These are phyloP conservation scores for Plasmodium chabaudi DNA, from an alignment of 169 alveolate genomes.

Conservation along the genomic window DNA sequence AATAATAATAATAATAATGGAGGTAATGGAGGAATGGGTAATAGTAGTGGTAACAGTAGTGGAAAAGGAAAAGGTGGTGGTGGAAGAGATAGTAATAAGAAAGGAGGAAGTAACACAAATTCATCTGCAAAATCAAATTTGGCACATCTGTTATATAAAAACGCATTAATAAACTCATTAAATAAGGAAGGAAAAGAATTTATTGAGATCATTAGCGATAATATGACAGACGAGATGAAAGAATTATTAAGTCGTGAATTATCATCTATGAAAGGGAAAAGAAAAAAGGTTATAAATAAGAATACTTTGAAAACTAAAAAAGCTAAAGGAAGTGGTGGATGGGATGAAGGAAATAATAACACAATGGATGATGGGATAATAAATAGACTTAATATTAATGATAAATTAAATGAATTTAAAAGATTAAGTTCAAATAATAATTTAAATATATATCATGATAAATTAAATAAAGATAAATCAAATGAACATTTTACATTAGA, in stretches of 20 bases:
- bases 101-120: slow-evolving; percentile 5
- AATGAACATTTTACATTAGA: slow-evolving; percentile 58
- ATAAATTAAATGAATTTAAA: slow-evolving; percentile 18
- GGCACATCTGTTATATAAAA: slow-evolving; percentile 22
- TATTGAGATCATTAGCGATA: slow-evolving; percentile 64
- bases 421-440: no score
- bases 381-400: neutral
- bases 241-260: slow-evolving; percentile 54
- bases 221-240: slow-evolving; percentile 47
- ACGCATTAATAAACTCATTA: slow-evolving; percentile 36
- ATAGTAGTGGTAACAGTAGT: neutral
- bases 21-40: neutral
- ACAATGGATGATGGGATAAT: neutral
- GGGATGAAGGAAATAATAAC: neutral
- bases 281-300: slow-evolving; percentile 14
- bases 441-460: slow-evolving; percentile 63
- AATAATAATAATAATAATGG: neutral
- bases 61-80: neutral
- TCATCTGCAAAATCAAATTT: slow-evolving; percentile 19
- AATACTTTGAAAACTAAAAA: slow-evolving; percentile 31
- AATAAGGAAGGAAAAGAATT: slow-evolving; percentile 39
- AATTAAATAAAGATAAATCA: slow-evolving; percentile 43
- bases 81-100: neutral
- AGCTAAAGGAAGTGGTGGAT: slow-evolving; percentile 5
- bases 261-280: slow-evolving; percentile 27